Evolutionary conservation across 2,329 filamentous ascomycete species (phyloP).

Genomic region (Raffaelea ambrosiae): DNA sequence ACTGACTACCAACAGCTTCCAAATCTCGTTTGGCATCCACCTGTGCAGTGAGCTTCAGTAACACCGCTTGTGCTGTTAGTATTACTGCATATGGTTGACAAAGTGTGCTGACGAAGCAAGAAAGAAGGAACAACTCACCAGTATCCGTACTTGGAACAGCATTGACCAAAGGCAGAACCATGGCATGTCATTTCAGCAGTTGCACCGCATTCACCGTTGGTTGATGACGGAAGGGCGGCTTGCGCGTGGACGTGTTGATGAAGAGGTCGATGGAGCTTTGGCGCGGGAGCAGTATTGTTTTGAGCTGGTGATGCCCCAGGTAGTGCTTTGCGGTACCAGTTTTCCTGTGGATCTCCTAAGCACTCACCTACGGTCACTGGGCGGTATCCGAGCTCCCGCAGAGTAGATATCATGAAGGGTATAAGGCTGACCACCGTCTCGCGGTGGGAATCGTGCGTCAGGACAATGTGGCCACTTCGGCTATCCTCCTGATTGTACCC

Average conservation of each 20-base stretch:
- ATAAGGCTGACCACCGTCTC: conserved; percentile 36
- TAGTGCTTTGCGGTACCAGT: conserved; percentile 39
- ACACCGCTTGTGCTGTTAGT: no score
- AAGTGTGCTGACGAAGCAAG: no score
- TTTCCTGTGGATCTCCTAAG: conserved; percentile 37
- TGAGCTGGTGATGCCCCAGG: not conserved
- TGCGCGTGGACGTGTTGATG: no score
- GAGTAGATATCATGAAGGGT: conserved; percentile 31
- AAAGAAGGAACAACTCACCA: conserved; percentile 1
- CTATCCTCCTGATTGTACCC: conserved; percentile 9
- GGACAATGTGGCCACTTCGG: conserved; percentile 32
- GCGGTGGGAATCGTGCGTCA: conserved; percentile 42
- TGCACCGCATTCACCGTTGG: conserved; percentile 6
- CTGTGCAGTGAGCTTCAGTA: no score
- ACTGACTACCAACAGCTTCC: no score
- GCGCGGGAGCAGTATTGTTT: not conserved
- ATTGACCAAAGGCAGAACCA: conserved; percentile 5
- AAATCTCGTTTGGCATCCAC: no score
- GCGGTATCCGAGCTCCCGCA: conserved; percentile 31
- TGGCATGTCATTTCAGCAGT: not conserved
- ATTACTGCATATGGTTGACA: no score
- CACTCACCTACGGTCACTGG: conserved; percentile 48
- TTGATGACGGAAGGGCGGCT: not conserved
- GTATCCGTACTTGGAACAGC: conserved; percentile 8
- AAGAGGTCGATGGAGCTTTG: no score